Conservation (phyloP, 176 grass and related monocot genomes). For the Aegilops sharonensis region DNA sequence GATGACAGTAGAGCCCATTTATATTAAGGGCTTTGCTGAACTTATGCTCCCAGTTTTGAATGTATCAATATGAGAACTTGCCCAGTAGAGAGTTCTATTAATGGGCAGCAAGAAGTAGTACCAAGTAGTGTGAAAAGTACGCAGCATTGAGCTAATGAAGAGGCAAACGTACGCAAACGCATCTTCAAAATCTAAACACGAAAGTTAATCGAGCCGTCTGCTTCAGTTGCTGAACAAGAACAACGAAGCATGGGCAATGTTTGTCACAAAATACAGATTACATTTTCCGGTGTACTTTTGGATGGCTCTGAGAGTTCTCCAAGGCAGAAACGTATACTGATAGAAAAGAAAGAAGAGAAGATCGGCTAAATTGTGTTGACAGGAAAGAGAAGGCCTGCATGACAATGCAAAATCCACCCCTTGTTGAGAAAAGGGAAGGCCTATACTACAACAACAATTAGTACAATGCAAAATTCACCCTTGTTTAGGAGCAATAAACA, state of each 20-base stretch:
- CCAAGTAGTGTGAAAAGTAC: no score
- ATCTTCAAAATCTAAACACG: not conserved
- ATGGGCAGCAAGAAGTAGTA: not conserved
- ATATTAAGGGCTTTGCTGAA: no score
- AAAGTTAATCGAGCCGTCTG: not conserved
- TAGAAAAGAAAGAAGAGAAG: not conserved
- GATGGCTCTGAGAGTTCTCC: not conserved
- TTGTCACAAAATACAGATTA: not conserved
- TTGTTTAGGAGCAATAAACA: not conserved
- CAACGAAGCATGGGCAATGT: not conserved
- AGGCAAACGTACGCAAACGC: not conserved
- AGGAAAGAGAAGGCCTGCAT: not conserved
- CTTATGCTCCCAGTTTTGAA: no score
- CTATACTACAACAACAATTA: not conserved
- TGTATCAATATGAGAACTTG: not conserved
- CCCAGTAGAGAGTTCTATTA: not conserved
- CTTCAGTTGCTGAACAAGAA: not conserved
- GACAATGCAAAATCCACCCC: not conserved
- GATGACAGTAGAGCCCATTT: not conserved
- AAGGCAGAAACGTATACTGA: not conserved
- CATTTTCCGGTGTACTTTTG: not conserved
- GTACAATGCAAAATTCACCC: not conserved
- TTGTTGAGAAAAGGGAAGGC: not conserved
- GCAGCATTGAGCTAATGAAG: not conserved
- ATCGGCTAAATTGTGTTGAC: not conserved